Evolutionary conservation across 1,284 basidiomycete genomes (phyloP), one percentile per base, ranked within the genome.

Genomic region (Cryptococcus sp.): DNA sequence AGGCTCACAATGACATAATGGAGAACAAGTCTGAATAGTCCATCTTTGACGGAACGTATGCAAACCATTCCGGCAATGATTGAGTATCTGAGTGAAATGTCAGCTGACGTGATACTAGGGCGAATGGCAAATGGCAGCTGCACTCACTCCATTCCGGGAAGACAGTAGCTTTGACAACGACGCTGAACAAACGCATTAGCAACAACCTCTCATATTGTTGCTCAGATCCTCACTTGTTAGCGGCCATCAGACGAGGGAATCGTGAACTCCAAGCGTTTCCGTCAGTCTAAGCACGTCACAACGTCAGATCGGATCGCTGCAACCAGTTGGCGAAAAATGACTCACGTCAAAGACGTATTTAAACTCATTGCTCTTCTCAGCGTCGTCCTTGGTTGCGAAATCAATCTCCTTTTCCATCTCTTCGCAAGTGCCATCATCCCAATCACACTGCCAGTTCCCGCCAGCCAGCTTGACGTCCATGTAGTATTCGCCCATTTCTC

Each of bases 1-100:
- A 34, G 8, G 68, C 75, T 60, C 52, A 75, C 73, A 78, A 80
- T 16, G 77, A 69, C 60, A 80, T 67, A 58, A 80, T 78, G 10
- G 78, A 77, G 60, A 70, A 78, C 22, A 80, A 57, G 51, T 80
- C 78, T 47, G 78, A 78, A 65, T 78, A 80, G 63, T 80, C 78
- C 68, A 79, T 70, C 62, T 79, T 80, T 38, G 73, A 67, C 3
- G 78, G 78, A 2, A 80, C 76, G 60, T 80, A 80, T 8, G 77
- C 78, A 57, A 68, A 79, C 78, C 78, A 80, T 52, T 76, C 75
- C 4, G 77, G 77, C n/a, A 79, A 62, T 5, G 68, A 60, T 52
- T 73, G 73, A 26, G 73, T 75, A 51, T 77, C 71, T 73, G 23
- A 10, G 34, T 7, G 20, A 13, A 13, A 22, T 5, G 43, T 65